Evolutionary conservation across 1,284 basidiomycete species (phyloP).

Genomic region (Neotropicomus parvogracilis): DNA sequence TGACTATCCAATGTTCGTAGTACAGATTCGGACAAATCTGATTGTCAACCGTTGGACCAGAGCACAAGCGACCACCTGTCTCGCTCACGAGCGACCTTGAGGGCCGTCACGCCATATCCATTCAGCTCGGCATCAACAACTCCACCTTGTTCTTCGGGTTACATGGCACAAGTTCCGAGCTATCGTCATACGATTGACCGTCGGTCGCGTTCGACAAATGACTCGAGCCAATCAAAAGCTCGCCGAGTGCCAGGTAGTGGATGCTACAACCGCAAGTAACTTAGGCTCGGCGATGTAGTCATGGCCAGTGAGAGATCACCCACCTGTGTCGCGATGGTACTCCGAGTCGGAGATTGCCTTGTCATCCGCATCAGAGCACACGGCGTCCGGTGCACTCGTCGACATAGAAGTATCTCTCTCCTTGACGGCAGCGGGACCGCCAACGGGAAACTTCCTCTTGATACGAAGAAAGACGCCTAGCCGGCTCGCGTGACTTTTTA

Average conservation of each 20-base stretch:
- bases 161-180: constrained; percentile 35
- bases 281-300: too few species aligned
- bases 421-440: constrained; percentile 41
- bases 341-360: constrained; percentile 46
- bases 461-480: constrained; percentile 53
- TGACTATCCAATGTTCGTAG: constrained; percentile 31
- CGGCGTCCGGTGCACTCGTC: constrained; percentile 43
- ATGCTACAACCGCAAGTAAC: constrained; percentile 38
- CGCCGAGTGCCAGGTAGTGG: constrained; percentile 56
- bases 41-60: too few species aligned
- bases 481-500: constrained; percentile 17
- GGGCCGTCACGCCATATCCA: constrained; percentile 27
- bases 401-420: constrained; percentile 36
- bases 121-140: constrained; percentile 33
- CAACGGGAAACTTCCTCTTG: constrained; percentile 50
- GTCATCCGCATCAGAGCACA: constrained; percentile 58
- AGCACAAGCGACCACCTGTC: too few species aligned
- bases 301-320: constrained; percentile 7
- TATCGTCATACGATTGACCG: neutral
- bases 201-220: too few species aligned
- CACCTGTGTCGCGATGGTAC: constrained; percentile 35
- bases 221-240: constrained; percentile 16
- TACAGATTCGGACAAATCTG: constrained; percentile 34
- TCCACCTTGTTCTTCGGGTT: constrained; percentile 22
- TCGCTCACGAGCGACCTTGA: constrained; percentile 31